Evolutionary conservation across 2,329 filamentous ascomycete species (phyloP).

Genomic region (Alternaria rosae): DNA sequence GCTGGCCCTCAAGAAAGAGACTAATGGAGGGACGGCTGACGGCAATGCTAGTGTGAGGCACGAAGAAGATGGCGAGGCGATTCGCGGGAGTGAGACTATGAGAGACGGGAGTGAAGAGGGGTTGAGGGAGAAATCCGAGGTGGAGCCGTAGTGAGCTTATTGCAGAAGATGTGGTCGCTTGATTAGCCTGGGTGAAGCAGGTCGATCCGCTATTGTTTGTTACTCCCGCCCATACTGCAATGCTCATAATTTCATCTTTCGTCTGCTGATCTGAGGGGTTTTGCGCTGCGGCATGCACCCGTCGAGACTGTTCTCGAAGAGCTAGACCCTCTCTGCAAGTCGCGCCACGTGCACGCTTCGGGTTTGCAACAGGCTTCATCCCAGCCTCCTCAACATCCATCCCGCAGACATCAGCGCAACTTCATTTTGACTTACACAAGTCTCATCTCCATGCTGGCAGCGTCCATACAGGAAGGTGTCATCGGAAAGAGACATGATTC

Average conservation of each 20-base stretch:
- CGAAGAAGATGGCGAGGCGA: slow-evolving; percentile 7
- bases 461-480: background rate
- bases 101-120: slow-evolving; percentile 13
- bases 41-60: slow-evolving; percentile 1
- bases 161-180: background rate
- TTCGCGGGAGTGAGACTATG: background rate
- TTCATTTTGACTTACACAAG: background rate
- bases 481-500: background rate
- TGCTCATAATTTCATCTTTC: background rate
- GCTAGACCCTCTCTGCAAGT: background rate
- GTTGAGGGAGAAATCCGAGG: slow-evolving; percentile 14
- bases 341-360: background rate
- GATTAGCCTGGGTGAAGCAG: slow-evolving; percentile 5
- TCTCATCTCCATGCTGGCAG: background rate
- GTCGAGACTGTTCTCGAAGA: background rate
- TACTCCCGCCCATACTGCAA: background rate
- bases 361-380: background rate
- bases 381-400: background rate
- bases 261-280: background rate
- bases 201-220: background rate
- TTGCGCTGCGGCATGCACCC: background rate
- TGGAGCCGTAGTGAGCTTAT: background rate
- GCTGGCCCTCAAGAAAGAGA: slow-evolving; percentile 20
- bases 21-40: background rate
- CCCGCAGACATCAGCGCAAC: background rate